Conservation (phyloP, 2,329 filamentous ascomycete species). For the Aspergillus ruber region DNA sequence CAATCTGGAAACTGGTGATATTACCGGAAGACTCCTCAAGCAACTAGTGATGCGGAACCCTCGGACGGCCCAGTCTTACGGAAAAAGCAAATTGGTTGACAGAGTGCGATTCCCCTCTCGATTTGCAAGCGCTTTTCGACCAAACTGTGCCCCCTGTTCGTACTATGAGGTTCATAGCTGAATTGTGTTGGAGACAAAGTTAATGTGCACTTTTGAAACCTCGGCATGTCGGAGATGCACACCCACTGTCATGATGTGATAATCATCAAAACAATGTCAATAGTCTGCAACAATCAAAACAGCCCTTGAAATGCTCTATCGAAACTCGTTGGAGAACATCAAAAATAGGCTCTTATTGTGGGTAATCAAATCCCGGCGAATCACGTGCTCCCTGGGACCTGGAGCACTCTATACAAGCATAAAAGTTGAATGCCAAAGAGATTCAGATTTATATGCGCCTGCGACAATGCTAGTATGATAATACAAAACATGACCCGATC, state of each 20-base stretch:
- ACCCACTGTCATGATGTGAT: not conserved
- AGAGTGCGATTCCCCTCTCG: not conserved
- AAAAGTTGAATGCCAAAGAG: not conserved
- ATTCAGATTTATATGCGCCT: slow-evolving; percentile 23
- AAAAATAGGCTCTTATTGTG: no score
- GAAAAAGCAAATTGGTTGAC: not conserved
- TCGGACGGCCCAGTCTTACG: not conserved
- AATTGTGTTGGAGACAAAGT: not conserved
- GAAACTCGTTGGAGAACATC: no score
- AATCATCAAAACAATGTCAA: no score
- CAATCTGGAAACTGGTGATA: not conserved
- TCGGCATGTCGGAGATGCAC: not conserved
- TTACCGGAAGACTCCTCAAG: no score
- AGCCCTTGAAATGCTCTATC: no score
- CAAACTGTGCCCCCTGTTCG: not conserved
- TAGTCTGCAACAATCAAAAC: no score
- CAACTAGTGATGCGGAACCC: no score
- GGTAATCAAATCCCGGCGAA: no score
- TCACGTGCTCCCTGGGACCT: not conserved
- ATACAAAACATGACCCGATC: slow-evolving; percentile 10
- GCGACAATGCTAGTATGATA: slow-evolving; percentile 22
- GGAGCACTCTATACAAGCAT: no score
- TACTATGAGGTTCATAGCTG: not conserved
- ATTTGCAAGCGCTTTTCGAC: not conserved
- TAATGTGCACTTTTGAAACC: not conserved